Conservation (phyloP, 192 early-diverging fungal species). For the Backusella macrospora region DNA sequence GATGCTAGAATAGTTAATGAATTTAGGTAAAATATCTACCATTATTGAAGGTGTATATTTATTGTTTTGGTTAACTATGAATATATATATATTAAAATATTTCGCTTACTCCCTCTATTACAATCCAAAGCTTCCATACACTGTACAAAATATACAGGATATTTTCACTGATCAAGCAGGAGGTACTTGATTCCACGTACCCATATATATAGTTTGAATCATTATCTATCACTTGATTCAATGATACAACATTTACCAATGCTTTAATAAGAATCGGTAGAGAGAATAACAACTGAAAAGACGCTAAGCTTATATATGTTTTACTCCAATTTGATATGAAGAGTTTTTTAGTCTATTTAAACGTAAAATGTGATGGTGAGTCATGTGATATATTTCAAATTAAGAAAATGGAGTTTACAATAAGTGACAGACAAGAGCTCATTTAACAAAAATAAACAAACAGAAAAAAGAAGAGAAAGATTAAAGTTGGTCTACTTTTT, state of each 20-base stretch:
- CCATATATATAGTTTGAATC: not conserved
- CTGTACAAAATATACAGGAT: constrained; percentile 1
- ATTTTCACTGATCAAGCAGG: not conserved
- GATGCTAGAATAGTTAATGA: constrained; percentile 13
- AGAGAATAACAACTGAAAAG: not conserved
- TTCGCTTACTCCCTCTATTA: not conserved
- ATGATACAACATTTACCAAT: not conserved
- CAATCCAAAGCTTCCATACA: constrained; percentile 17
- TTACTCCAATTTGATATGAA: constrained; percentile 17
- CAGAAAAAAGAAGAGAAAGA: not conserved
- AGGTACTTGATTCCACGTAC: not conserved
- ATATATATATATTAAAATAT: not conserved
- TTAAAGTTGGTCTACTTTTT: not conserved
- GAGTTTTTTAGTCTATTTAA: constrained; percentile 14
- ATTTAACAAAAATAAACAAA: not conserved
- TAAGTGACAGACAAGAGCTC: not conserved
- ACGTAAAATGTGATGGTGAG: not conserved
- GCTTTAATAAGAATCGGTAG: constrained; percentile 1
- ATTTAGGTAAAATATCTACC: constrained; percentile 1
- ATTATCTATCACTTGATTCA: not conserved
- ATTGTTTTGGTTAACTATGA: not conserved
- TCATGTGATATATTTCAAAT: constrained; percentile 6
- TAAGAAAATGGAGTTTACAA: not conserved
- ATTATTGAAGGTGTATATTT: not conserved
- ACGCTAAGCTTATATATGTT: not conserved